phyloP scores from a whole-genome alignment of 495 filamentous ascomycete species.

The Gamarada debralockiae region DNA sequence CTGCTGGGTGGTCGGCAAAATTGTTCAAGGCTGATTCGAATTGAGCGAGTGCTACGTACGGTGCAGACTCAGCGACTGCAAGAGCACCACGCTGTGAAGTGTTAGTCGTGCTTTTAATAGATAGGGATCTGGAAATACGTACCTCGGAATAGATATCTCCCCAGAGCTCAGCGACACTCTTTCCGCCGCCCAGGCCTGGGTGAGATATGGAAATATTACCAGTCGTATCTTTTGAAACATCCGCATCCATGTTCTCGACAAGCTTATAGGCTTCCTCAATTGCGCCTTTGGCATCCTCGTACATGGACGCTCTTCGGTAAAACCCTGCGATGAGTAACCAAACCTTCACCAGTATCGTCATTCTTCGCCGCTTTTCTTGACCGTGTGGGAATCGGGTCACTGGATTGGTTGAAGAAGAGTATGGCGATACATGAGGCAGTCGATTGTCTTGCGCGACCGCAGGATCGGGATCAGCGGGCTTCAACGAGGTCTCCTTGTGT shows the following conservation, averaged over 20 bases:
- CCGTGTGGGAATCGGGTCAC: constrained; percentile 45
- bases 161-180: constrained; percentile 74
- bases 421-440: constrained; percentile 72
- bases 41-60: constrained; percentile 61
- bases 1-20: constrained; percentile 70
- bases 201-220: constrained; percentile 46
- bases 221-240: constrained; percentile 47
- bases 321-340: constrained; percentile 88
- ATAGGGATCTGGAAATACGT: constrained; percentile 22
- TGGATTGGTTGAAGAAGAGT: constrained; percentile 39
- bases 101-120: constrained; percentile 29
- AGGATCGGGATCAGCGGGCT: constrained; percentile 56
- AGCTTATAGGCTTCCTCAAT: constrained; percentile 77
- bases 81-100: constrained; percentile 61
- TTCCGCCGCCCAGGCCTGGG: constrained; percentile 68
- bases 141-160: constrained; percentile 76
- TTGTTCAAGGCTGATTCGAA: constrained; percentile 79
- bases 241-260: constrained; percentile 49
- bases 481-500: constrained; percentile 39
- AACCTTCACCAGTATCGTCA: constrained; percentile 64
- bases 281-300: constrained; percentile 72
- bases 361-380: constrained; percentile 52
- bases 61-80: constrained; percentile 52
- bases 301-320: constrained; percentile 76
- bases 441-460: constrained; percentile 74